Percentiles rank a stretch among this genome's conserved stretches.
phyloP scores from a whole-genome alignment of 805 yeast genomes.

The Myxozyma udenii region DNA sequence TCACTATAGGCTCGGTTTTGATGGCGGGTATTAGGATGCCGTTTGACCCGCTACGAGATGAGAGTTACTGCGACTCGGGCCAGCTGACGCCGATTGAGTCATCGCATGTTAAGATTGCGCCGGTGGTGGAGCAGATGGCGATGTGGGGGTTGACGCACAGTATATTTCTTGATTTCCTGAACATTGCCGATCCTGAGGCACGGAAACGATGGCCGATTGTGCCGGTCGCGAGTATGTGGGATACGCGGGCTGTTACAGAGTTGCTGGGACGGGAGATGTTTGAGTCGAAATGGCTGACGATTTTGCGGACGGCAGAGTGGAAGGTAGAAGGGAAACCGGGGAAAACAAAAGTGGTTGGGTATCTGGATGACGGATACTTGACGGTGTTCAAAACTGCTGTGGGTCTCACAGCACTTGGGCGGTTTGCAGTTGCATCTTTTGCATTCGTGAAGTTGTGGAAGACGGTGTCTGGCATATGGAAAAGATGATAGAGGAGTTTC shows the following conservation, averaged over 20 bases:
- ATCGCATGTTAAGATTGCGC: background rate
- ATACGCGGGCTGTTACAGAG: slow-evolving; percentile 10
- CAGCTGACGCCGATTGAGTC: background rate
- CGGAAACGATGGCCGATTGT: slow-evolving; percentile 7
- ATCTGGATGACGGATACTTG: slow-evolving; percentile 4
- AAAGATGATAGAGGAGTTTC: no score
- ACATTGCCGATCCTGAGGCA: slow-evolving; percentile 6
- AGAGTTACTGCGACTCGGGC: background rate
- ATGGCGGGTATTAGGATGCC: slow-evolving; percentile 15
- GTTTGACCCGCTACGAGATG: background rate
- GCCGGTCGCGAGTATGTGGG: slow-evolving; percentile 15
- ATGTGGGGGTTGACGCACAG: slow-evolving; percentile 43
- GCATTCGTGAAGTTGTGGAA: background rate
- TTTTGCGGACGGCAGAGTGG: background rate
- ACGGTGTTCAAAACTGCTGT: slow-evolving; percentile 4
- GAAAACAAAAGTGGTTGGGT: background rate
- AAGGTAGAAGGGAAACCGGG: background rate
- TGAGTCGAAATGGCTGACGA: slow-evolving; percentile 1
- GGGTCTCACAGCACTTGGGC: background rate
- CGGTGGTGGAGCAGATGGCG: background rate
- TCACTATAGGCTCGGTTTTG: slow-evolving; percentile 1
- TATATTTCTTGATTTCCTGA: slow-evolving; percentile 37
- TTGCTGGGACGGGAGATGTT: slow-evolving; percentile 7
- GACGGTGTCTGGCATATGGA: no score
- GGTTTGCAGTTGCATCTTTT: background rate